These are phyloP conservation scores for Penicillium sumatraense DNA, from an alignment of 2,329 filamentous ascomycete genomes.

Conservation along the genomic window DNA sequence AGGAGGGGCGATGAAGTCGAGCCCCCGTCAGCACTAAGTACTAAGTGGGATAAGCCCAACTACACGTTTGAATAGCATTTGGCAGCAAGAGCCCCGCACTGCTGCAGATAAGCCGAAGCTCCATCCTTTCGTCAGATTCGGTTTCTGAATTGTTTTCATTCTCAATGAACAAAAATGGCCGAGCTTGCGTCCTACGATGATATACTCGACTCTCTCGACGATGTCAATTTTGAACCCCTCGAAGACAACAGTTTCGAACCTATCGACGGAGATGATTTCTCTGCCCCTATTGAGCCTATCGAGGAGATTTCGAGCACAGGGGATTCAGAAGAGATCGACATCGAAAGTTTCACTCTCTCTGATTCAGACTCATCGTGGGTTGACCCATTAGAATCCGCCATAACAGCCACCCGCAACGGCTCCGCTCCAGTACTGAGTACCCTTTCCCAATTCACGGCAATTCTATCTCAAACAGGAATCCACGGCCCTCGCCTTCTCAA, in stretches of 20 bases:
- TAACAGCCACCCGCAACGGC: conserved; percentile 33
- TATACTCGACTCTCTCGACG: conserved; percentile 12
- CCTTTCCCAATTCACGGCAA: conserved; percentile 31
- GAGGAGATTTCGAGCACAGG: conserved; percentile 4
- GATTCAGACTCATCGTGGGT: conserved; percentile 11
- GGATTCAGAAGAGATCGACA: conserved; percentile 13
- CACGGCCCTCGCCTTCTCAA: conserved; percentile 30
- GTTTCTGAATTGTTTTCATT: not conserved
- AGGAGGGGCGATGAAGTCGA: not conserved
- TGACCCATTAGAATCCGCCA: conserved; percentile 28
- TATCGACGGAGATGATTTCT: conserved; percentile 6
- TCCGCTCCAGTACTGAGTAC: conserved; percentile 29
- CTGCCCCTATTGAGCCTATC: not conserved
- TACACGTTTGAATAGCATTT: not conserved
- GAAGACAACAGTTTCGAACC: conserved; percentile 14
- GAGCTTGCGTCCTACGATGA: conserved; percentile 11
- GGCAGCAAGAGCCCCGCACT: conserved; percentile 1
- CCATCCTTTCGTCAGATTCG: not conserved
- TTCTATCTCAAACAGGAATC: conserved; percentile 32
- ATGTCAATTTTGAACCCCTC: conserved; percentile 10
- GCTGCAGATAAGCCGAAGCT: not conserved
- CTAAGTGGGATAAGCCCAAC: conserved; percentile 1
- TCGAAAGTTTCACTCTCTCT: conserved; percentile 11
- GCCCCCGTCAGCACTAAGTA: conserved; percentile 4
- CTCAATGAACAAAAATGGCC: not conserved